These are phyloP conservation scores for Epichloe gansuensis DNA, from an alignment of 2,329 filamentous ascomycete genomes.

Conservation along the genomic window DNA sequence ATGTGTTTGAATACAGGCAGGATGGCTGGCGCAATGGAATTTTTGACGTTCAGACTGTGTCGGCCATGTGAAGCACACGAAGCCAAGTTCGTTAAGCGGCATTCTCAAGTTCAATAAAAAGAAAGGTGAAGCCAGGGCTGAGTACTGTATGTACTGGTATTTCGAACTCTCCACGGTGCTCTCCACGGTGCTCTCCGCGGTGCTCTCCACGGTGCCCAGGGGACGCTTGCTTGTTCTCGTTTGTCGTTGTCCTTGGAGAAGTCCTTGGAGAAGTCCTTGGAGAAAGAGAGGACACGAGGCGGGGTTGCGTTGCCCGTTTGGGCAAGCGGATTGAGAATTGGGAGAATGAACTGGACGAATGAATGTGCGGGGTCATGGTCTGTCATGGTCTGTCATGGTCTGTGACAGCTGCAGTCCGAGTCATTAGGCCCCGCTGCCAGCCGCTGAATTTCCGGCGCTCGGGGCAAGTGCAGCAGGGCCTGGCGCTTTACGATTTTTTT, in stretches of 20 bases:
- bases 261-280: no score
- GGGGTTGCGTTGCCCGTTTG: neutral
- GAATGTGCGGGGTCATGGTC: neutral
- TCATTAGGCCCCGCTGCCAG: neutral
- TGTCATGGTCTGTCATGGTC: neutral
- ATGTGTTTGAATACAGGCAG: conserved; percentile 59
- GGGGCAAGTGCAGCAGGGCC: neutral
- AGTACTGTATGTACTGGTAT: no score
- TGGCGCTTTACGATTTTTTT: neutral
- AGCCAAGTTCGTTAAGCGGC: no score
- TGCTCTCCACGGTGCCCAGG: no score
- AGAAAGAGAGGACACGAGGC: neutral
- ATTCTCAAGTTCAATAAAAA: no score
- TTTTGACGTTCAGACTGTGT: conserved; percentile 45
- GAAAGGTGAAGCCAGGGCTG: no score
- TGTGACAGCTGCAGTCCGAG: neutral
- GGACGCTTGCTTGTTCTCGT: no score
- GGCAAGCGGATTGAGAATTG: conserved; percentile 3
- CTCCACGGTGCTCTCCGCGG: no score
- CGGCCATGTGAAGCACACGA: conserved; percentile 3
- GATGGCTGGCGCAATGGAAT: conserved; percentile 77
- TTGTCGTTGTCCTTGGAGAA: no score
- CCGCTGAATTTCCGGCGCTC: neutral
- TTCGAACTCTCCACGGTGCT: no score
- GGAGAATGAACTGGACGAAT: neutral